A percentile compares a stretch with the other conserved stretches of the same genome.
phyloP scores from a whole-genome alignment of 2,329 filamentous ascomycete genomes.

The Aspergillus proliferans region DNA sequence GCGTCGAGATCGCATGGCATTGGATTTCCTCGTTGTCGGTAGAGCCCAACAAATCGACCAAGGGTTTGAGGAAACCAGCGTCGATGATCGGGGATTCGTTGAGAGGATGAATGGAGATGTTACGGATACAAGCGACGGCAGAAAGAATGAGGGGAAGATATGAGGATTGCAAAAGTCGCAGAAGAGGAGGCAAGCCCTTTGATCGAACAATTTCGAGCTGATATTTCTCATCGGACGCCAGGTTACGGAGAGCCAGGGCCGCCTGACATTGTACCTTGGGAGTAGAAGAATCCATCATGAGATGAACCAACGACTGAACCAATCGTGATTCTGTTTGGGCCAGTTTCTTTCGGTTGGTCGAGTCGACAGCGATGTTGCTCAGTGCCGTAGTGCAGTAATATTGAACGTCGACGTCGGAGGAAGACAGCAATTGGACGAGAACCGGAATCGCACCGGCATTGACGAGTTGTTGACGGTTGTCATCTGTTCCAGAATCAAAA shows the following conservation, averaged over 20 bases:
- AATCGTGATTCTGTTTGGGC: conserved; percentile 85
- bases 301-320: conserved; percentile 85
- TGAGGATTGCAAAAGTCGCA: conserved; percentile 86
- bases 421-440: conserved; percentile 87
- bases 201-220: conserved; percentile 94
- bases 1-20: conserved; percentile 94
- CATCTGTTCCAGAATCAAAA: conserved; percentile 53
- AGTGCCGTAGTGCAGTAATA: conserved; percentile 99
- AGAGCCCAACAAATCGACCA: conserved; percentile 88
- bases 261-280: conserved; percentile 98
- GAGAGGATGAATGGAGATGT: conserved; percentile 95
- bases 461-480: conserved; percentile 95
- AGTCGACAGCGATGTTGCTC: conserved; percentile 96
- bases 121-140: conserved; percentile 94
- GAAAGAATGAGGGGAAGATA: conserved; percentile 94
- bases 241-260: conserved; percentile 83
- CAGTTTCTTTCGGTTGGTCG: conserved; percentile 81
- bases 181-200: conserved; percentile 73
- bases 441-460: conserved; percentile 97
- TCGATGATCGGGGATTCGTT: conserved; percentile 99
- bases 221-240: conserved; percentile 97
- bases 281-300: conserved; percentile 99
- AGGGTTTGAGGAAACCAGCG: conserved; percentile 85
- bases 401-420: conserved; percentile 91
- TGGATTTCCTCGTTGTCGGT: conserved; percentile 99